Percentiles rank a stretch among this genome's conserved stretches.
Evolutionary conservation across 2,329 filamentous ascomycete species (phyloP).

Genomic region (Aureobasidium sp.): DNA sequence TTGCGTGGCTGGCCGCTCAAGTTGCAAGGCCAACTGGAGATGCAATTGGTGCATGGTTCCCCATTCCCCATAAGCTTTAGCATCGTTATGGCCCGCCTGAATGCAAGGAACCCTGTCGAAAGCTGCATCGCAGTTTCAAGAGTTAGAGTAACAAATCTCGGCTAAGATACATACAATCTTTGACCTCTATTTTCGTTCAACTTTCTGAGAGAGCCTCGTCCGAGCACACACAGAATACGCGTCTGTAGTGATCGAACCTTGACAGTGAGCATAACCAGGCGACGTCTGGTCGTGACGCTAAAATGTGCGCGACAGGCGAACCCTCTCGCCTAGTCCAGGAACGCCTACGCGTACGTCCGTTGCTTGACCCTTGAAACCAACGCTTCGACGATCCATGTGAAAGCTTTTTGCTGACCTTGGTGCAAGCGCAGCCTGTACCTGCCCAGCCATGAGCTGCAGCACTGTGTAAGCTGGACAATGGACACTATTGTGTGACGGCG

Average conservation of each 20-base stretch:
- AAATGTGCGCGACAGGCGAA: not conserved
- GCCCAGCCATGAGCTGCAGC: constrained; percentile 1
- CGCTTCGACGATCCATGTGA: not conserved
- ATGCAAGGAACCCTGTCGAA: constrained; percentile 8
- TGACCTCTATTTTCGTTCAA: not conserved
- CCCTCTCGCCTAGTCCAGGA: constrained; percentile 1
- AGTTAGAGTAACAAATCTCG: not conserved
- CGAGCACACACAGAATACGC: not conserved
- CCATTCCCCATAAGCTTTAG: constrained; percentile 2
- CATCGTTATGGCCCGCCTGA: constrained; percentile 1
- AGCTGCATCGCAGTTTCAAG: constrained; percentile 7
- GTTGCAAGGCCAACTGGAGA: not conserved
- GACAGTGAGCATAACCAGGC: not conserved
- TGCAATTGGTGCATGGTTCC: not conserved
- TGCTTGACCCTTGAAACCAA: not conserved
- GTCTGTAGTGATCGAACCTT: not conserved
- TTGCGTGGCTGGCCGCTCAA: constrained; percentile 1
- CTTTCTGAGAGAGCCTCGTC: not conserved
- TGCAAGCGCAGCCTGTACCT: not conserved
- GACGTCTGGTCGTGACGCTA: constrained; percentile 1
- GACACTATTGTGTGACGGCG: not conserved
- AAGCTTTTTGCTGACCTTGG: not conserved
- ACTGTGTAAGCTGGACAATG: not conserved
- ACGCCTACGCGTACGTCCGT: constrained; percentile 4
- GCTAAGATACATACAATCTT: not conserved